A percentile compares a stretch with the other conserved stretches of the same genome.
These are phyloP conservation scores for Cercospora brassicicola DNA, from an alignment of 2,329 filamentous ascomycete genomes.

Conservation along the genomic window DNA sequence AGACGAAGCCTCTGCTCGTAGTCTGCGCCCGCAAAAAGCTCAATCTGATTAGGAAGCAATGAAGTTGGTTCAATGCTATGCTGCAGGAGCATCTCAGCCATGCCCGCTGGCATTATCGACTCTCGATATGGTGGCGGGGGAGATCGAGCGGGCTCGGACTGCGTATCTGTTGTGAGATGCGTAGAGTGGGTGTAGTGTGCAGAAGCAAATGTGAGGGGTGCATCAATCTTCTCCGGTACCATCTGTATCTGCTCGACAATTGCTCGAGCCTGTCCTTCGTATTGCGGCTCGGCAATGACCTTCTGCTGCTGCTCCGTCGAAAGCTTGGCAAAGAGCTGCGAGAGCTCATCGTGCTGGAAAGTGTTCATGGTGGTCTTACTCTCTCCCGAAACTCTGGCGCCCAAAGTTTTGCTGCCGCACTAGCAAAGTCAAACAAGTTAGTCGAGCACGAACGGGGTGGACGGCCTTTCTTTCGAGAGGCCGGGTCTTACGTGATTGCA, in stretches of 20 bases:
- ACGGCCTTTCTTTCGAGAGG: constrained; percentile 26
- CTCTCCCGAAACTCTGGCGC: constrained; percentile 49
- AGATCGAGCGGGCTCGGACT: constrained; percentile 36
- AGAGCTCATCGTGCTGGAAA: constrained; percentile 76
- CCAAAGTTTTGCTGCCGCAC: constrained; percentile 46
- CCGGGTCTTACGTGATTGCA: constrained; percentile 49
- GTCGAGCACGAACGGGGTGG: constrained; percentile 19
- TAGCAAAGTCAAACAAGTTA: constrained; percentile 34
- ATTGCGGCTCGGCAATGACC: constrained; percentile 29
- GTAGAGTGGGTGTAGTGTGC: constrained; percentile 83
- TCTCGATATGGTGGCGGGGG: constrained; percentile 38
- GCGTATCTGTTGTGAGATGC: constrained; percentile 57
- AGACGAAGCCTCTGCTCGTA: constrained; percentile 70
- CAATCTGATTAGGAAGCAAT: constrained; percentile 72
- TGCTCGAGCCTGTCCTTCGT: constrained; percentile 15
- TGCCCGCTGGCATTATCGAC: constrained; percentile 32
- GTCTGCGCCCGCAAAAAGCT: constrained; percentile 75
- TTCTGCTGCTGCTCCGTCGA: constrained; percentile 54
- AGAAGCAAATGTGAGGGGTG: constrained; percentile 69
- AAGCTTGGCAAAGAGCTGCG: constrained; percentile 69
- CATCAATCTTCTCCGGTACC: constrained; percentile 29
- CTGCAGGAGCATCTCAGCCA: constrained; percentile 55
- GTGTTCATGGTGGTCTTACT: constrained; percentile 46
- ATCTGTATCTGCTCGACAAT: constrained; percentile 24
- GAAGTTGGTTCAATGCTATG: constrained; percentile 69